Conservation (phyloP, 164 flowering plant species). For the Macadamia integrifolia region DNA sequence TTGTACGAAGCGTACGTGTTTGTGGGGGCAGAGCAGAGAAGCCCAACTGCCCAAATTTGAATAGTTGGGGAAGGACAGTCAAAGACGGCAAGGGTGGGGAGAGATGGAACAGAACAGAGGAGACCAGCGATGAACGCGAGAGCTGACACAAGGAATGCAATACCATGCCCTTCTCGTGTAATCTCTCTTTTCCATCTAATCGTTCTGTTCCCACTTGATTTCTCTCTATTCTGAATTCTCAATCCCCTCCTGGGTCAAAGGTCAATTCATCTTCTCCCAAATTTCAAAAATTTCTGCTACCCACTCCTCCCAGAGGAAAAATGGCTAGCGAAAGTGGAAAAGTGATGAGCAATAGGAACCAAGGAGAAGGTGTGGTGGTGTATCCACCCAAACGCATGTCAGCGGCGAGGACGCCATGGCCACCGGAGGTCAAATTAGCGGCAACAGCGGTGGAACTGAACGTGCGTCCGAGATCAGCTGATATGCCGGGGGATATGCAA, state of each 20-base stretch:
- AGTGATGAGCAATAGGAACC: slow-evolving; percentile 1
- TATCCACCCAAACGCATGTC: slow-evolving; percentile 7
- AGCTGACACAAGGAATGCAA: too few species aligned
- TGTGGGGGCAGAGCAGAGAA: too few species aligned
- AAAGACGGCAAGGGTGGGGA: too few species aligned
- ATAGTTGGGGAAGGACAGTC: too few species aligned
- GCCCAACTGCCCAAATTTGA: too few species aligned
- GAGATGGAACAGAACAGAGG: too few species aligned
- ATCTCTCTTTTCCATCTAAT: too few species aligned
- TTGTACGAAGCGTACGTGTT: too few species aligned
- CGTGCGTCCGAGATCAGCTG: slow-evolving; percentile 32
- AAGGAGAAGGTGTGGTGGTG: not conserved
- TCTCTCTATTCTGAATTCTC: too few species aligned
- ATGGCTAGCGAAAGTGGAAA: not conserved
- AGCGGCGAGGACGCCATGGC: not conserved
- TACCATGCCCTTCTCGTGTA: too few species aligned
- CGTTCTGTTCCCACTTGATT: too few species aligned
- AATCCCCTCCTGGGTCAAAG: not conserved
- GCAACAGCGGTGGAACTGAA: slow-evolving; percentile 25
- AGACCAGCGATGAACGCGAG: too few species aligned
- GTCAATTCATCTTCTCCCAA: not conserved
- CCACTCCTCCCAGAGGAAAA: not conserved
- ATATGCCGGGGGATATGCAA: slow-evolving; percentile 32
- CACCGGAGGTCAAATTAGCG: slow-evolving; percentile 22
- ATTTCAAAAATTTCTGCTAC: slow-evolving; percentile 11